Evolutionary conservation across 306 rosid species (phyloP), one percentile per base, ranked within the genome.

Genomic region (Erythrophleum fordii): DNA sequence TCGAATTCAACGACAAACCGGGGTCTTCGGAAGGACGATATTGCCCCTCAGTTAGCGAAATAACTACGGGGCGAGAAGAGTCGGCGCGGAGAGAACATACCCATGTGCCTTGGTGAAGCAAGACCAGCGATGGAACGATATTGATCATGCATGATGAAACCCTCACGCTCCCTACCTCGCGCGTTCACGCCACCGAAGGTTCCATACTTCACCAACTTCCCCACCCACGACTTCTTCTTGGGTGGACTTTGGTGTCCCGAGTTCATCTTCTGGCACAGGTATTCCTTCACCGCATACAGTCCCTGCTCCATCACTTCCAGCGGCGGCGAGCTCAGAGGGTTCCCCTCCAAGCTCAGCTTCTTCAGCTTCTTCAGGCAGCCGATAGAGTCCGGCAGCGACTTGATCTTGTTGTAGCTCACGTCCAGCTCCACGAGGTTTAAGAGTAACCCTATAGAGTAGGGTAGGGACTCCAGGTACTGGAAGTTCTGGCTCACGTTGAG

Each of bases 401-500:
- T 78, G 69, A 96, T 86, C 69, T 42, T 83, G 81, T 96, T 96
- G 85, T 96, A 93, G 90, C 99, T 96, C 14, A 91, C 83, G 39
- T 96, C 99, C 8, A 96, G 79, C 77, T 96, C 99, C 3, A 86
- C 86, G 0, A 96, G 87, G 41, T 95, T 92, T 29, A 93, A 25
- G 34, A 96, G 94, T 23, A 96, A 92, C 22, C 99, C 99, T 18
- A 93, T 72, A 34, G 99, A 92, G 74, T 90, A 92, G 0, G 99
- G 99, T 1, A 96, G 78, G 18, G 89, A 11, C 4, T 81, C 89
- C 5, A 96, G 83, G 82, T 89, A 87, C 52, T 89, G 99, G 81
- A 96, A 96, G 78, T 96, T 96, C 49, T 96, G 98, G 86, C 99
- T 93, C n/a, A 96, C 85, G 20, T 93, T 96, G 1, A 96, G 88